Conservation (phyloP, 2,329 filamentous ascomycete species). For the Neonectria ditissima region DNA sequence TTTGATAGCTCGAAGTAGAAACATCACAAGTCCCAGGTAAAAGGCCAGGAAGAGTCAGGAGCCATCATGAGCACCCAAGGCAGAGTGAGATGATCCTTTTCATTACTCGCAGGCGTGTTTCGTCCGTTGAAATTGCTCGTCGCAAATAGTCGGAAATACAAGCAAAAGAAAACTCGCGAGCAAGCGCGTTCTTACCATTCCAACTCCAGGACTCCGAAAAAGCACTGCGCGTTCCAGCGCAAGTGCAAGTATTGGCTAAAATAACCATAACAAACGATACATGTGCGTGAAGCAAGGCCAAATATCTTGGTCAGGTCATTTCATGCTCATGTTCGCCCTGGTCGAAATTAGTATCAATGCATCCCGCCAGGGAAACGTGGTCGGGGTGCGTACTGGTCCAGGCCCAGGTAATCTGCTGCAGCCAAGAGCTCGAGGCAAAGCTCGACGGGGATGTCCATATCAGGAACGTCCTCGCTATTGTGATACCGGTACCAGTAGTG, state of each 20-base stretch:
- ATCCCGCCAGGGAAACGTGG: conserved; percentile 42
- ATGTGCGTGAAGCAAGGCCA: background rate
- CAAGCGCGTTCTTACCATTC: conserved; percentile 25
- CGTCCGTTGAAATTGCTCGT: conserved; percentile 15
- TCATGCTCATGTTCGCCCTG: conserved; percentile 55
- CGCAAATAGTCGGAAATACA: background rate
- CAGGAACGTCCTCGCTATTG: conserved; percentile 77
- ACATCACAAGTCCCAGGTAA: background rate
- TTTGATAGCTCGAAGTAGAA: background rate
- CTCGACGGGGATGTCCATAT: conserved; percentile 85
- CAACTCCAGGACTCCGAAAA: conserved; percentile 37
- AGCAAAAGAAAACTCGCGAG: conserved; percentile 18
- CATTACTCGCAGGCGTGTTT: conserved; percentile 32
- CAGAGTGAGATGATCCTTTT: conserved; percentile 10
- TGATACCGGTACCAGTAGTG: conserved; percentile 83
- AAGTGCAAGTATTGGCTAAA: conserved; percentile 4
- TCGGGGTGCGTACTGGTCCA: conserved; percentile 65
- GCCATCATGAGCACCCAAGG: background rate
- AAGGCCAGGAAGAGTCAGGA: background rate
- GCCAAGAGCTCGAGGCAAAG: conserved; percentile 82
- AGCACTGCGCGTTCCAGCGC: background rate
- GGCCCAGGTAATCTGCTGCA: conserved; percentile 80
- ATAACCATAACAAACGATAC: background rate
- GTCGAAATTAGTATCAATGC: conserved; percentile 46
- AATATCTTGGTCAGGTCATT: conserved; percentile 40